Percentiles rank a stretch among this genome's conserved stretches.
Evolutionary conservation across 495 filamentous ascomycete species (phyloP).

Genomic region (Oleoguttula mirabilis): DNA sequence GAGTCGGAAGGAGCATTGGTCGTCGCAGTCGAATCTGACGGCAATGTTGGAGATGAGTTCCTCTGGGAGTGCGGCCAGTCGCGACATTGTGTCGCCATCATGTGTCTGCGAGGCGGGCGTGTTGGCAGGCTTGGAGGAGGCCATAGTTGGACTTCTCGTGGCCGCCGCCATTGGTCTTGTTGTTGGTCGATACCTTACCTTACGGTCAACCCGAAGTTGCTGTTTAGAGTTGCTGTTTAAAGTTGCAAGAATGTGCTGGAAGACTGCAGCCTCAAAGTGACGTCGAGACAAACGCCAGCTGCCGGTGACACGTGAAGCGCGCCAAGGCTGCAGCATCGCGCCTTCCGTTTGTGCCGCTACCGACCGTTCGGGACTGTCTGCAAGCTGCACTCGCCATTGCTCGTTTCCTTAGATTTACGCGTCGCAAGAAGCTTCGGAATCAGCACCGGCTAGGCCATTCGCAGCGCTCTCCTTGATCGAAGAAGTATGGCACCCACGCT

Average conservation of each 20-base stretch:
- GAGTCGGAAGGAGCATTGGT: conserved; percentile 11
- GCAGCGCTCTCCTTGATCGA: no score
- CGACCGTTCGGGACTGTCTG: neutral
- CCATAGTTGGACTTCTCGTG: neutral
- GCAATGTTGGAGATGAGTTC: conserved; percentile 19
- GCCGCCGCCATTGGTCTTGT: neutral
- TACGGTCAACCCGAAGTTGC: neutral
- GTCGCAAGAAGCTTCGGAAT: neutral
- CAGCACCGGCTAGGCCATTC: neutral
- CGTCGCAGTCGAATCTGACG: conserved; percentile 10
- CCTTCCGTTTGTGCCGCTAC: neutral
- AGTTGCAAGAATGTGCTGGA: neutral
- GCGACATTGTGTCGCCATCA: neutral
- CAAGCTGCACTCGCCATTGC: no score
- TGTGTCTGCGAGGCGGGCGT: conserved; percentile 1
- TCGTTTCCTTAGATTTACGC: neutral
- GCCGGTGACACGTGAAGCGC: neutral
- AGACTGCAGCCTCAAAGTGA: neutral
- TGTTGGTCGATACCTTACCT: neutral
- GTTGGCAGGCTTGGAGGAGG: neutral
- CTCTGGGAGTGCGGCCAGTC: conserved; percentile 10
- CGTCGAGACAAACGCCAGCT: neutral
- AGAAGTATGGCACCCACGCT: neutral
- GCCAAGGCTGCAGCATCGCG: neutral
- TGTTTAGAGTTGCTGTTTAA: neutral